phyloP scores from a whole-genome alignment of 805 yeast genomes.

The Citeromyces matritensis region DNA sequence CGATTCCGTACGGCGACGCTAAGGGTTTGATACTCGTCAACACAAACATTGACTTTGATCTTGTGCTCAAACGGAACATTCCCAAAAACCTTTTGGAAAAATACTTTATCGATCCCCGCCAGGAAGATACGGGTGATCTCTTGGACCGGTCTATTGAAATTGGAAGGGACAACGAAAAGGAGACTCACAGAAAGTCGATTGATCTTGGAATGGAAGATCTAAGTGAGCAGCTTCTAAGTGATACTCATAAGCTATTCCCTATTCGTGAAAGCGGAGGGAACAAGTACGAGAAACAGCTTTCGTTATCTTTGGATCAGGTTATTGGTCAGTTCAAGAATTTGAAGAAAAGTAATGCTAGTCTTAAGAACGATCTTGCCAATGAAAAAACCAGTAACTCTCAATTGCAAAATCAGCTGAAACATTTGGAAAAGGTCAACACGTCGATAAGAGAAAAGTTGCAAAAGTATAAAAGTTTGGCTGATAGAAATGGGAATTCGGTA shows the following conservation, averaged over 20 bases:
- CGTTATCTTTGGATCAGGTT: constrained; percentile 1
- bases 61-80: constrained; percentile 11
- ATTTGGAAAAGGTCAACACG: constrained; percentile 3
- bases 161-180: constrained; percentile 8
- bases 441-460: constrained; percentile 4
- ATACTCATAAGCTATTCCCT: constrained; percentile 1
- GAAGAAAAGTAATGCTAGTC: constrained; percentile 2
- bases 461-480: not conserved
- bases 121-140: not conserved
- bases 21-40: constrained; percentile 11
- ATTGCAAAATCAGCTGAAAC: constrained; percentile 2
- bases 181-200: not conserved
- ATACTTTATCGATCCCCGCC: constrained; percentile 8
- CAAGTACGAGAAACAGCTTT: constrained; percentile 1
- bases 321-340: constrained; percentile 2
- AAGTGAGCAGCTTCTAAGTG: constrained; percentile 1
- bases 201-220: constrained; percentile 5
- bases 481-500: not conserved
- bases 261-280: not conserved
- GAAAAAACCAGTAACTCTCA: not conserved
- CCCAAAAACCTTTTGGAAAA: constrained; percentile 10
- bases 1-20: constrained; percentile 13
- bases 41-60: constrained; percentile 12
- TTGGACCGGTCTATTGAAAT: constrained; percentile 10
- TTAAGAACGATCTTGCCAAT: constrained; percentile 1